phyloP scores from a whole-genome alignment of 2,329 filamentous ascomycete genomes.

The Chaetomium sp. region DNA sequence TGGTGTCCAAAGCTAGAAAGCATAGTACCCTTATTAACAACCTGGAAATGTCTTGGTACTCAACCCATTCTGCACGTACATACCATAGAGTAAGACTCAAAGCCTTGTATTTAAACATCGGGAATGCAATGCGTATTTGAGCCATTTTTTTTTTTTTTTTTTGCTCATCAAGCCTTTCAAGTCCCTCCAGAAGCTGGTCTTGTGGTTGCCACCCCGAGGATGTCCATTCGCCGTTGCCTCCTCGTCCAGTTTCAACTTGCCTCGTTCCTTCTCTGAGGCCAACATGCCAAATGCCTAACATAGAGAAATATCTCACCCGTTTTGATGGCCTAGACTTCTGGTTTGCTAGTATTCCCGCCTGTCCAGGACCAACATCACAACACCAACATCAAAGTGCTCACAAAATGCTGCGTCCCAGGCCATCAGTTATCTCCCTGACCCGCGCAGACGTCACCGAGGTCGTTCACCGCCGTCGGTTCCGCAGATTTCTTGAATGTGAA shows the following conservation, averaged over 20 bases:
- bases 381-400: neutral
- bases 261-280: neutral
- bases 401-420: constrained; percentile 47
- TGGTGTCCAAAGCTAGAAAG: neutral
- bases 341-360: neutral
- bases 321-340: neutral
- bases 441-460: constrained; percentile 47
- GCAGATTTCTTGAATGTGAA: constrained; percentile 39
- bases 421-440: constrained; percentile 46
- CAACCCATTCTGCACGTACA: neutral
- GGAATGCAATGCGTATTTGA: no score
- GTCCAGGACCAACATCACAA: neutral
- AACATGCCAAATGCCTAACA: neutral
- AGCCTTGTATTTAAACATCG: neutral
- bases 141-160: neutral
- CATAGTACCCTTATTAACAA: neutral
- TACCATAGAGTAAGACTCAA: neutral
- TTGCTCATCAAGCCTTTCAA: neutral
- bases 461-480: constrained; percentile 38
- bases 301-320: neutral
- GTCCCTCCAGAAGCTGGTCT: neutral
- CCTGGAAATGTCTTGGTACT: no score
- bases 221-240: neutral
- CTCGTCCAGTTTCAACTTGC: neutral
- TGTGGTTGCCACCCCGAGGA: neutral